These are phyloP conservation scores for Heterococcus sp. DNA, from an alignment of 108 stramenopile genomes.

Conservation along the genomic window DNA sequence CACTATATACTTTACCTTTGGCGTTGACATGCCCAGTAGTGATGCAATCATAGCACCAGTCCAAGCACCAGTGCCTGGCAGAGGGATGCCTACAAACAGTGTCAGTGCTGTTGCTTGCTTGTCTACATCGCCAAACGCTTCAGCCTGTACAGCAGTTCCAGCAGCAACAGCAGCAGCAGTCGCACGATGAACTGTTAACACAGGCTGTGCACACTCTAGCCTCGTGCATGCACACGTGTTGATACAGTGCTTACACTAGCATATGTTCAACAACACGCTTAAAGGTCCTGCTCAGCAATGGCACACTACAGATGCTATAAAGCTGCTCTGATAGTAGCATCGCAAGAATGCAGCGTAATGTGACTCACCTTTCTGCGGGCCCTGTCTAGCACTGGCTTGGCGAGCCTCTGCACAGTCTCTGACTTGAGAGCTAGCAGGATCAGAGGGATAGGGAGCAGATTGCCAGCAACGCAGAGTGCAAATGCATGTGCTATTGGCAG, in stretches of 20 bases:
- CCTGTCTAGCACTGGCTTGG: slow-evolving; percentile 48
- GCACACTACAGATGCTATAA: too few relatives aligned
- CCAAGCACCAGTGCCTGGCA: slow-evolving; percentile 95
- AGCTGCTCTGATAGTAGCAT: too few relatives aligned
- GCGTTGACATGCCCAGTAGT: slow-evolving; percentile 80
- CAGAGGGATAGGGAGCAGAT: slow-evolving; percentile 67
- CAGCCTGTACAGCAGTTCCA: slow-evolving; percentile 42
- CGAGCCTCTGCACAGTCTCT: slow-evolving; percentile 43
- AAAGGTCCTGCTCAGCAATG: too few relatives aligned
- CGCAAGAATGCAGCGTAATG: too few relatives aligned
- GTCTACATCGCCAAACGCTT: slow-evolving; percentile 38
- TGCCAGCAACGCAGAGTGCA: slow-evolving; percentile 80
- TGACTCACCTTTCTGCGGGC: too few relatives aligned
- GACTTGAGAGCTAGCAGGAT: slow-evolving; percentile 42
- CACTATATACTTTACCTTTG: slow-evolving; percentile 32
- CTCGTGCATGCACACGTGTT: too few relatives aligned
- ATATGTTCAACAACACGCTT: too few relatives aligned
- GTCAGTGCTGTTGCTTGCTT: slow-evolving; percentile 75
- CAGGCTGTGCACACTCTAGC: too few relatives aligned
- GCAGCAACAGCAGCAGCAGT: too few relatives aligned
- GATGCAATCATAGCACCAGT: slow-evolving; percentile 93
- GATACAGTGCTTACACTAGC: too few relatives aligned
- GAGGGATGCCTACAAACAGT: slow-evolving; percentile 89
- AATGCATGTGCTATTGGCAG: slow-evolving; percentile 74
- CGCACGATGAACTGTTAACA: too few relatives aligned